phyloP scores from a whole-genome alignment of 2,329 filamentous ascomycete species.

The Claviceps purpurea region DNA sequence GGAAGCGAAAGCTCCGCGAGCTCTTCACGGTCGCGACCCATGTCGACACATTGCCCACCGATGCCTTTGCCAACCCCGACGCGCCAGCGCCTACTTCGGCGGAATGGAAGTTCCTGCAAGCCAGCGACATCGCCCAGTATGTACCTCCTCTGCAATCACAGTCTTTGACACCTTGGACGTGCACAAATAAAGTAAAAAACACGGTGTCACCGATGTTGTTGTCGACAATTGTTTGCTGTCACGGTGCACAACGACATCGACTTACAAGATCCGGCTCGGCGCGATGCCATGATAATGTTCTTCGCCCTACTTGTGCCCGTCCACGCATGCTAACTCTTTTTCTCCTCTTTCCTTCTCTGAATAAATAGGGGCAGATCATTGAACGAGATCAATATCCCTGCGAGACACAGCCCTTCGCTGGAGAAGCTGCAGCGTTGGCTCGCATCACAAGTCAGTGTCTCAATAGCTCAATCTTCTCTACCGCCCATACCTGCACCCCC shows the following conservation, averaged over 20 bases:
- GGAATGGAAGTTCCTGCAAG: conserved; percentile 43
- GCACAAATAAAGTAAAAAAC: not conserved
- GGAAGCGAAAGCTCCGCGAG: conserved; percentile 83
- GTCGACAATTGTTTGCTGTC: not conserved
- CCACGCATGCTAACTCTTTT: not conserved
- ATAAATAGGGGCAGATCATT: conserved; percentile 26
- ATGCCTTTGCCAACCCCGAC: conserved; percentile 43
- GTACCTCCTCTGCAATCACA: conserved; percentile 17
- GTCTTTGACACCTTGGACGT: conserved; percentile 6
- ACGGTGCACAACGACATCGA: not conserved
- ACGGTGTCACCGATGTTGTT: not conserved
- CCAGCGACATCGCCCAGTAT: conserved; percentile 47
- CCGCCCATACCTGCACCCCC: conserved; percentile 1
- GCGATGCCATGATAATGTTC: not conserved
- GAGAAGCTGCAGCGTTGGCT: conserved; percentile 28
- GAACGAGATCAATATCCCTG: conserved; percentile 39
- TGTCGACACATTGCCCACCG: conserved; percentile 45
- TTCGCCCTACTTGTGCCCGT: not conserved
- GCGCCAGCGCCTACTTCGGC: conserved; percentile 36
- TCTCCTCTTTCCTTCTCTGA: not conserved
- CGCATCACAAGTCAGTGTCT: conserved; percentile 15
- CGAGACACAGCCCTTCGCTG: conserved; percentile 30
- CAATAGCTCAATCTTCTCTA: conserved; percentile 6
- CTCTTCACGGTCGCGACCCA: conserved; percentile 70
- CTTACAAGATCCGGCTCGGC: not conserved